Conservation (phyloP, 2,329 filamentous ascomycete genomes). For the Fusarium fujikuroi region DNA sequence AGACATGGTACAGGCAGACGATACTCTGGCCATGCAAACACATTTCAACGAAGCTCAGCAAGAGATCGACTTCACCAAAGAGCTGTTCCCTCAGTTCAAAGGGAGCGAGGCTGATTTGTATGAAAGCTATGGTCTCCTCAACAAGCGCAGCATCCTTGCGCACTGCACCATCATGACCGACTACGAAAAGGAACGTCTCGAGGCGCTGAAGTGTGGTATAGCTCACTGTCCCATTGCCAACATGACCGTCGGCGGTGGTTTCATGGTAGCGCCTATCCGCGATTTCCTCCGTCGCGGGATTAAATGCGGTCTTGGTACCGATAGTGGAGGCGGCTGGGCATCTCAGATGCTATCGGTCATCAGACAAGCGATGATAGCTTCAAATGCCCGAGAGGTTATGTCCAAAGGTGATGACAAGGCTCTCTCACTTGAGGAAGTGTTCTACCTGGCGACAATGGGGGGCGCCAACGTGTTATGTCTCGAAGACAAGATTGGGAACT, state of each 20-base stretch:
- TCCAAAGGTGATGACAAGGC: constrained; percentile 2
- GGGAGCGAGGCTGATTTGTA: constrained; percentile 17
- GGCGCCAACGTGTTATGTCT: constrained; percentile 9
- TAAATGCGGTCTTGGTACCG: constrained; percentile 8
- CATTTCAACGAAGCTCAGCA: constrained; percentile 27
- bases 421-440: constrained; percentile 15
- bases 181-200: constrained; percentile 1
- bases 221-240: constrained; percentile 19
- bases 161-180: constrained; percentile 23
- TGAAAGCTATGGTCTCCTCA: constrained; percentile 11
- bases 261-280: constrained; percentile 16
- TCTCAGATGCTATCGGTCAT: constrained; percentile 18
- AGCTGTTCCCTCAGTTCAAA: constrained; percentile 8
- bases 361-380: constrained; percentile 18
- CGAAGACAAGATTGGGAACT: background rate
- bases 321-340: constrained; percentile 19
- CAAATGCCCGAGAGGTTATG: constrained; percentile 1
- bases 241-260: constrained; percentile 13
- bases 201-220: background rate
- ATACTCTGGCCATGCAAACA: constrained; percentile 12
- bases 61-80: constrained; percentile 7
- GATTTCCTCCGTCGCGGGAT: constrained; percentile 9
- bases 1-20: constrained; percentile 1
- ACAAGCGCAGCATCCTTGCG: constrained; percentile 8
- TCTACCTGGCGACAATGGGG: background rate